Percentiles rank a stretch among this genome's conserved stretches.
Evolutionary conservation across 768 basidiomycete species (phyloP).

Genomic region (Mycena metata): DNA sequence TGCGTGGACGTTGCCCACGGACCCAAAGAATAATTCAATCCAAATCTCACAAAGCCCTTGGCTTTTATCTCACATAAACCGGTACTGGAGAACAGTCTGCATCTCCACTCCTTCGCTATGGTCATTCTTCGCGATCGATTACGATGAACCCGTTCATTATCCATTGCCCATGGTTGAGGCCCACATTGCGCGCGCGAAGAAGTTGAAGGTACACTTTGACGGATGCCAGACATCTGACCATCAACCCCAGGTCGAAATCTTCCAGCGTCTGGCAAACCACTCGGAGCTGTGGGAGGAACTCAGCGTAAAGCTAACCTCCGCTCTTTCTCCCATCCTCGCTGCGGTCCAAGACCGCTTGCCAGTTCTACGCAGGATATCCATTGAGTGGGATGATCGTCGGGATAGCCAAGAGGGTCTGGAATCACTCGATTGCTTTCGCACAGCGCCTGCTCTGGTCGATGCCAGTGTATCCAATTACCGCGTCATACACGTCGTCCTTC

Average conservation of each 20-base stretch:
- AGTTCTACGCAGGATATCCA: not conserved
- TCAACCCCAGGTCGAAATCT: not conserved
- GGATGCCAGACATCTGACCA: not conserved
- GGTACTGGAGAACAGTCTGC: not conserved
- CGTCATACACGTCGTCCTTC: not conserved
- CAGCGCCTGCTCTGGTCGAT: not conserved
- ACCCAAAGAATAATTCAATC: not conserved
- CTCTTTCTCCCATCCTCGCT: not conserved
- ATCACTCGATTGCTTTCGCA: constrained; percentile 7
- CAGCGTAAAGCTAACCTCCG: not conserved
- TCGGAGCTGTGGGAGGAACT: constrained; percentile 1
- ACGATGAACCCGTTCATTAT: not conserved
- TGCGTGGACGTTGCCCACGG: not conserved
- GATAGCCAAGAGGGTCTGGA: not conserved
- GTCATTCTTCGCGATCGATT: not conserved
- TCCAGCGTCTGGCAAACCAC: not conserved
- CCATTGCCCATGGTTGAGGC: not conserved
- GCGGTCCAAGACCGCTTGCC: not conserved
- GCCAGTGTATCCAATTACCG: not conserved
- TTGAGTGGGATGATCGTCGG: not conserved
- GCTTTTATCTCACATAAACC: constrained; percentile 6
- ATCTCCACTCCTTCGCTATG: not conserved
- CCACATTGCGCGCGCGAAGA: not conserved
- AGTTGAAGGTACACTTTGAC: not conserved
- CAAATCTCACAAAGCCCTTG: not conserved